Base-by-base conservation (phyloP, 805 yeast species). In the Saturnispora saitoi region DNA sequence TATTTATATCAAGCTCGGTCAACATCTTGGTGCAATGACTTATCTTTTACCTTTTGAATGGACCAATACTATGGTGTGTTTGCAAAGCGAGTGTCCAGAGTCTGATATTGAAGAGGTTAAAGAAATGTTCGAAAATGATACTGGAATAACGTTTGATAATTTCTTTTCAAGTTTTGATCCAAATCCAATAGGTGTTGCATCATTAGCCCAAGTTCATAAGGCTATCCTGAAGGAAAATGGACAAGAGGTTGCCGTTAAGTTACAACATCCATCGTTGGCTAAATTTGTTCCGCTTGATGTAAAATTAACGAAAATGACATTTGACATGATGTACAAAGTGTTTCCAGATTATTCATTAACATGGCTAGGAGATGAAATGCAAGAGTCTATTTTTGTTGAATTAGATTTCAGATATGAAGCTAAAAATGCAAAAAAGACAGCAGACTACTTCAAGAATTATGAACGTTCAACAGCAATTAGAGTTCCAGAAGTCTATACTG, bases 341-440 rank as follows among this genome's bases (percentile, higher is more conserved):
- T 93, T 93, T 61, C 98, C 99, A 0, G 93, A 93, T 49, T 93
- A 91, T 60, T 95, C 98, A 0, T 67, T 95, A 55, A 78, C 83
- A 3, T 93, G 99, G 99, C 72, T 93, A n/a, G 87, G 95, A 12
- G 96, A 93, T 50, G 99, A 93, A 65, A 71, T 93, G 64, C 87
- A 86, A 58, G 73, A 72, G 31, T 86, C 96, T 1, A 89, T 93
- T 47, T 89, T 73, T 60, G 89, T 86, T n/a, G 99, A 93, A 64
- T 71, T 93, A 43, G 88, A 93, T 67, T 93, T 93, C 67, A 73
- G 76, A 11, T 81, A 82, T 55, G 99, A 93, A 63, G 96, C 96
- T 2, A 66, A 69, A 48, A 91, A 93, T 64, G 87, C 98, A 1
- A 63, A 65, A 26, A 70, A 68, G n/a, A 88, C 98, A 0, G 74